Evolutionary conservation across 2,329 filamentous ascomycete species (phyloP).

Genomic region (Claviceps humidiphila): DNA sequence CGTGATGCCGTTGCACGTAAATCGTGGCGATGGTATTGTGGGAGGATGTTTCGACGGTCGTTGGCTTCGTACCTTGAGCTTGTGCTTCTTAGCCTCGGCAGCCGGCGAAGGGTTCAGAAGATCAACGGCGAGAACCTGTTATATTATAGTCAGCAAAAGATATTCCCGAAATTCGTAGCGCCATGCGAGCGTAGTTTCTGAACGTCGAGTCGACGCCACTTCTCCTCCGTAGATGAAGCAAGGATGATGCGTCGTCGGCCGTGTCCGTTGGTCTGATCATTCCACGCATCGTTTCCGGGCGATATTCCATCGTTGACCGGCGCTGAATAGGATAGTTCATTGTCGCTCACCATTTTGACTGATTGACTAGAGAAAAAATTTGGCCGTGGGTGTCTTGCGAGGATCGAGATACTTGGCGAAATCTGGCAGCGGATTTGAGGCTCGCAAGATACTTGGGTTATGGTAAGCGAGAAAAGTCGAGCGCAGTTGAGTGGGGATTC

Average conservation of each 20-base stretch:
- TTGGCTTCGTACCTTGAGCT: constrained; percentile 76
- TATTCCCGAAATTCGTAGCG: background rate
- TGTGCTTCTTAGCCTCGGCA: constrained; percentile 99
- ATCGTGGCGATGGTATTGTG: constrained; percentile 7
- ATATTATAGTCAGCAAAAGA: constrained; percentile 31
- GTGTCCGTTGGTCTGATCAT: background rate
- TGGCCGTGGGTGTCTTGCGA: constrained; percentile 32
- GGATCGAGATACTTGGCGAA: constrained; percentile 35
- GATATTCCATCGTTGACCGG: constrained; percentile 8
- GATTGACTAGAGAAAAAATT: constrained; percentile 29
- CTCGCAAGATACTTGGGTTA: constrained; percentile 35
- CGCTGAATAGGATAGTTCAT: constrained; percentile 8
- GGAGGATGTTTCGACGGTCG: constrained; percentile 4
- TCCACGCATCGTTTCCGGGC: constrained; percentile 9
- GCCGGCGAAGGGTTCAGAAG: constrained; percentile 97
- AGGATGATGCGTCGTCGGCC: constrained; percentile 9
- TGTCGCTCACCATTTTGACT: constrained; percentile 56
- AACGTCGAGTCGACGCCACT: constrained; percentile 9
- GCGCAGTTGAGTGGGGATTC: constrained; percentile 22
- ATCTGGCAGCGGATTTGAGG: constrained; percentile 43
- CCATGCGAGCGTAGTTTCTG: background rate
- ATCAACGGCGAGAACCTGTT: constrained; percentile 98
- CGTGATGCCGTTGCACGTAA: background rate
- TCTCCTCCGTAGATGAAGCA: constrained; percentile 5
- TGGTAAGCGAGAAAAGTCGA: constrained; percentile 38